Base-by-base conservation (phyloP, 2,329 filamentous ascomycete genomes). In the Alternaria brassicicola region DNA sequence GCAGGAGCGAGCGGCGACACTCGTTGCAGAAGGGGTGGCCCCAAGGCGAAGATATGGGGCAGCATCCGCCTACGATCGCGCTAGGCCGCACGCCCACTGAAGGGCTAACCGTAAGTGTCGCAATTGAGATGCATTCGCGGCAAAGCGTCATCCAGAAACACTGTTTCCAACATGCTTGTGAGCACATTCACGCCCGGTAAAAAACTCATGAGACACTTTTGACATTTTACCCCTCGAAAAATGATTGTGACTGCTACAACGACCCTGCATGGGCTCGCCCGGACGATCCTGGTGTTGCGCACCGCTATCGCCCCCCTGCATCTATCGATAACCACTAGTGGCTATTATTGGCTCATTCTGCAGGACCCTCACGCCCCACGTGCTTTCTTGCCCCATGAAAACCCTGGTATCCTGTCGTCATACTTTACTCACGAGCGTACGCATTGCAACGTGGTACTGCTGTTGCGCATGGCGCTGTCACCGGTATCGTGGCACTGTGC, bases 251-350 rank as follows among this genome's bases (percentile, higher is more conserved):
- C 35, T 38, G 28, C 35, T 39, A 48, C 46, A 46, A 23, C 42
- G 47, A 38, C 56, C 47, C 36, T 55, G 42, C 49, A 59, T 48
- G 6, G 10, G 17, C 10, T 19, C 28, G 33, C 36, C 30, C 38
- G 28, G 43, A 45, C 28, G 39, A 12, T 33, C 17, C 46, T 51
- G 36, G 48, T 51, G 42, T 52, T 49, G 25, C 45, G 50, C 52
- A 13, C 28, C 45, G 49, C 25, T 45, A 50, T 48, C 36, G 55
- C 47, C 48, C 52, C 61, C 55, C 54, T 59, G 61, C 55, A 49
- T 59, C 30, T 23, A 21, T 31, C 41, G 25, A 41, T 43, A 57
- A 59, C 61, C 62, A 52, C 61, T 57, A 64, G 30, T 17, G 19
- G 35, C 51, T 55, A 55, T 55, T 15, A 31, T 51, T 55, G 52